Conservation (phyloP, 2,329 filamentous ascomycete genomes). For the Ceratocystis diversiconidia region DNA sequence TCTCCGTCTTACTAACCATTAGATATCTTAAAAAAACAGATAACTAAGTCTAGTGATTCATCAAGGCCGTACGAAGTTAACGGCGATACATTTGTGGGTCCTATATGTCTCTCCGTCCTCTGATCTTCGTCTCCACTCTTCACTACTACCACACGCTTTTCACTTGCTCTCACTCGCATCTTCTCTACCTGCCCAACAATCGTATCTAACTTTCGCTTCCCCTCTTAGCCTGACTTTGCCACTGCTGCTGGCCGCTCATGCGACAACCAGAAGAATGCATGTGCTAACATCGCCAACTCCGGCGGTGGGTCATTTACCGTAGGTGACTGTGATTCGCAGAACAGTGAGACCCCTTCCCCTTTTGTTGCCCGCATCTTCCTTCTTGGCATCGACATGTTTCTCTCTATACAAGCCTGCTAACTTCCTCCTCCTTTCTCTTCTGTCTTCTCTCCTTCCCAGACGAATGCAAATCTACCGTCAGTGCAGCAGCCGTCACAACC, state of each 20-base stretch:
- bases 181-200: background rate
- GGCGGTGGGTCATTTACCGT: constrained; percentile 26
- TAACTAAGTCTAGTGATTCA: constrained; percentile 29
- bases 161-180: background rate
- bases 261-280: constrained; percentile 36
- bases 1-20: background rate
- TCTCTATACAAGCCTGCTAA: background rate
- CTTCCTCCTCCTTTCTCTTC: background rate
- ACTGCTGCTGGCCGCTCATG: constrained; percentile 32
- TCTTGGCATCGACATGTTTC: background rate
- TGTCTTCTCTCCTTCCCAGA: constrained; percentile 22
- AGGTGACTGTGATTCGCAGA: constrained; percentile 33
- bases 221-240: constrained; percentile 29
- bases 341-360: constrained; percentile 25
- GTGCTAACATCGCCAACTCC: constrained; percentile 31
- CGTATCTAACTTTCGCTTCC: background rate
- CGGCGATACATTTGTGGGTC: constrained; percentile 32
- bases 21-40: constrained; percentile 21
- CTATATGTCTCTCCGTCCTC: background rate
- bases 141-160: background rate
- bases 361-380: background rate
- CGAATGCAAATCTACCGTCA: constrained; percentile 27
- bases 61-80: constrained; percentile 31
- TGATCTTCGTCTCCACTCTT: constrained; percentile 10
- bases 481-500: constrained; percentile 18